Base-by-base conservation (phyloP, 1,284 basidiomycete species). In the Bjerkandera adusta region DNA sequence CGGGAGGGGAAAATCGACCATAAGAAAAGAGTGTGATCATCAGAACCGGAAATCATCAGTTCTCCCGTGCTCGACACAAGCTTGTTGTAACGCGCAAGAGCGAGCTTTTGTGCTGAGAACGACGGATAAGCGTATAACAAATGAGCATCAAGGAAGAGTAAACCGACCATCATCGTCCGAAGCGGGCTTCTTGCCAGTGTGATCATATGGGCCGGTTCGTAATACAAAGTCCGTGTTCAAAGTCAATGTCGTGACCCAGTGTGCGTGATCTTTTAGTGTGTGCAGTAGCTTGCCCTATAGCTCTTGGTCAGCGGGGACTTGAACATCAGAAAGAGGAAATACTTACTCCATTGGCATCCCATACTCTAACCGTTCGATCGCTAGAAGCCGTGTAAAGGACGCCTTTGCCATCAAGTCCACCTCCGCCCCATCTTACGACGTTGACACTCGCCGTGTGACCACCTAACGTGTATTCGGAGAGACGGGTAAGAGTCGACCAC, bases 241-340 rank as follows among this genome's bases (percentile, higher is more conserved):
- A 2, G 96, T 87, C 38, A 99, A 81, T 0, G 95, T 98, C 36
- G 95, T 99, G 16, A 99, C 96, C 96, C 95, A 98, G 63, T 99
- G 97, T 0, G 95, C 95, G 59, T 99, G 97, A 54, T 97, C 94
- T 65, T 89, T 92, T 22, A 99, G 72, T 1, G 85, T 86, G 76
- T 86, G 75, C 38, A 89, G 60, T 36, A 73, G 73, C 56, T 71
- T 77, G 0, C 85, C 87, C 81, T 86, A 45, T 43, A 24, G 36
- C 20, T 12, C 13, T 38, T 16, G 6, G 35, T 32, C 13, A 26
- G 20, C 27, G 3, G 24, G 43, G 21, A 13, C 45, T 49, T 24
- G 40, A 25, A 29, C 16, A n/a, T 16, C 33, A 25, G 33, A 11
- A 22, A 7, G 42, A 42, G 12, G 35, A 42, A 24, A 21, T 15